Evolutionary conservation across 75 land plant genomes (phyloP), one percentile per base, ranked within the genome.

Genomic region (Picea glauca): DNA sequence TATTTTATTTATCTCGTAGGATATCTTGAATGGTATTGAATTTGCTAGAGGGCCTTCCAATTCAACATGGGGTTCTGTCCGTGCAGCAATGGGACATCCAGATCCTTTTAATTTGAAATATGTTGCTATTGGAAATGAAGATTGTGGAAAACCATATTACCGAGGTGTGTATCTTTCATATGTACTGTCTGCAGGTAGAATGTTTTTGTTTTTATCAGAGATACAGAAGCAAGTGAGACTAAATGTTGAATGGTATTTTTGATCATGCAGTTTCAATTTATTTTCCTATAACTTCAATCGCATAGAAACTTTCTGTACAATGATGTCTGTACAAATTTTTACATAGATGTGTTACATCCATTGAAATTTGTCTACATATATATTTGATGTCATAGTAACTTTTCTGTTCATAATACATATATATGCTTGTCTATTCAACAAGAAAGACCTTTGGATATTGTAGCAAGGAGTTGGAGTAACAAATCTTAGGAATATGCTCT

Each of bases 51-150:
- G 96, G 17, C 74, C 84, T 63, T 30, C 83, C 57, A 80, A 75
- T 77, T 84, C 91, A 58, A 84, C 65, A 76, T 96, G 96, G 96
- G 98, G 96, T 76, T 87, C 92, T 46, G 73, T 93, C 57, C 85
- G 96, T 56, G 91, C 96, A 30, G 60, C 77, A 78, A 93, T 96
- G 98, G 98, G 98, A n/a, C 98, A 93, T 77, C 91, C 92, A 58
- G 91, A 93, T 23, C 96, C 98, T 75, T 93, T 96, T 76, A 67
- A 86, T 40, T 81, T 93, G 82, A 88, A 77, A 63, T 85, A 93
- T 81, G 79, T 93, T 60, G 93, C 96, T 12, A 74, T 93, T 31
- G 98, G 98, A 33, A 96, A 96, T 83, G 98, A 96, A 63, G 98
- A 96, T 78, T 96, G 98, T 79, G 82, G 88, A 33, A 90, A 88